Evolutionary conservation across 75 land plant species (phyloP).

Genomic region (Cupressus sempervirens): DNA sequence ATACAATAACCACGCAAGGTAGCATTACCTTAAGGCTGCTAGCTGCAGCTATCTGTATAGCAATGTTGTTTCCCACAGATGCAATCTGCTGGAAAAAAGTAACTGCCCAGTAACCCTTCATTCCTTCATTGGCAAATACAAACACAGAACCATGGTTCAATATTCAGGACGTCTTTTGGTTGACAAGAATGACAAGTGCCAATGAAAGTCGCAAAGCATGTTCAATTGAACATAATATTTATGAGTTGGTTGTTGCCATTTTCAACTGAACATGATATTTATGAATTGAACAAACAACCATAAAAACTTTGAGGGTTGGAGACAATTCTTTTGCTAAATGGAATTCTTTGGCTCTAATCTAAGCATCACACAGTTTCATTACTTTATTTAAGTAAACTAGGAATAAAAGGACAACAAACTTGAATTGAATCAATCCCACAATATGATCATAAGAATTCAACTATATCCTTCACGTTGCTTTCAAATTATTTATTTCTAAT

Average conservation of each 20-base stretch:
- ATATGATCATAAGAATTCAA: not conserved
- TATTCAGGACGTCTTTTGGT: not conserved
- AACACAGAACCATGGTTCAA: not conserved
- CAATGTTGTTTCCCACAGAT: conserved; percentile 60
- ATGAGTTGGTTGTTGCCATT: not conserved
- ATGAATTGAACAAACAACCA: not conserved
- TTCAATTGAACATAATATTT: not conserved
- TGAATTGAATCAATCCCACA: not conserved
- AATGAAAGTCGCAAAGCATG: not conserved
- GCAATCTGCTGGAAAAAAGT: conserved; percentile 62
- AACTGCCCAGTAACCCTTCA: conserved; percentile 53
- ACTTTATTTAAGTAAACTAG: not conserved
- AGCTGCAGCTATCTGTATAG: conserved; percentile 68
- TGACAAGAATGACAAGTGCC: not conserved
- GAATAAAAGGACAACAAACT: not conserved
- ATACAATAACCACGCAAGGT: not conserved
- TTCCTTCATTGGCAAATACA: conserved; percentile 29
- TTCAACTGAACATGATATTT: not conserved
- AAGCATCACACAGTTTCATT: not conserved
- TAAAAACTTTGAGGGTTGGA: not conserved
- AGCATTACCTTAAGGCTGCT: conserved; percentile 48
- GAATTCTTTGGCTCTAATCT: not conserved
- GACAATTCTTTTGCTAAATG: not conserved
- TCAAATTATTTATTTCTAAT: not conserved
- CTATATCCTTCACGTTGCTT: not conserved